phyloP scores from a whole-genome alignment of 768 basidiomycete species.

The Scleroderma bovista region DNA sequence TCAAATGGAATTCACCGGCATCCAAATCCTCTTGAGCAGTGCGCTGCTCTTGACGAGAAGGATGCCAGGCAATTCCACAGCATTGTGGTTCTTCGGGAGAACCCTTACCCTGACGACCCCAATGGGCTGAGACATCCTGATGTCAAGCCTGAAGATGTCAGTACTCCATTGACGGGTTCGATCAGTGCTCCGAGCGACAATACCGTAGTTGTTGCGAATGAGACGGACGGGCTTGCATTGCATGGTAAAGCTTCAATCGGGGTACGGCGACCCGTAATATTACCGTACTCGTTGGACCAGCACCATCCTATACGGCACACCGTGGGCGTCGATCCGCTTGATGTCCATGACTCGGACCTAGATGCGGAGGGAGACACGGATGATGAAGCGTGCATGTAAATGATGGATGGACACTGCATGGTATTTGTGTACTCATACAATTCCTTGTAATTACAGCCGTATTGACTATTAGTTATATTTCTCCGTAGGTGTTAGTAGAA shows the following conservation, averaged over 20 bases:
- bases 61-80: background rate
- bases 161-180: constrained; percentile 44
- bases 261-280: constrained; percentile 7
- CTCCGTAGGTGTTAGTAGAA: background rate
- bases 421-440: constrained; percentile 12
- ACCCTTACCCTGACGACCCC: background rate
- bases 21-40: background rate
- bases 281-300: constrained; percentile 6
- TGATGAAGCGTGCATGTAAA: constrained; percentile 34
- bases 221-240: constrained; percentile 20
- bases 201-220: constrained; percentile 40
- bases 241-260: constrained; percentile 23
- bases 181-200: constrained; percentile 57
- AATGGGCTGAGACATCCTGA: constrained; percentile 17
- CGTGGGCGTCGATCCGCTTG: constrained; percentile 12
- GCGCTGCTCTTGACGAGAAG: background rate
- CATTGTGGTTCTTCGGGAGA: background rate
- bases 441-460: constrained; percentile 19
- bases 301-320: background rate
- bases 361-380: constrained; percentile 43
- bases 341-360: constrained; percentile 27
- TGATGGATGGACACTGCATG: constrained; percentile 33
- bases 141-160: constrained; percentile 49
- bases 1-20: constrained; percentile 12
- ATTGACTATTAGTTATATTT: constrained; percentile 8